These are phyloP conservation scores for Phytopythium ostracodes DNA, from an alignment of 352 stramenopile genomes.

Conservation along the genomic window DNA sequence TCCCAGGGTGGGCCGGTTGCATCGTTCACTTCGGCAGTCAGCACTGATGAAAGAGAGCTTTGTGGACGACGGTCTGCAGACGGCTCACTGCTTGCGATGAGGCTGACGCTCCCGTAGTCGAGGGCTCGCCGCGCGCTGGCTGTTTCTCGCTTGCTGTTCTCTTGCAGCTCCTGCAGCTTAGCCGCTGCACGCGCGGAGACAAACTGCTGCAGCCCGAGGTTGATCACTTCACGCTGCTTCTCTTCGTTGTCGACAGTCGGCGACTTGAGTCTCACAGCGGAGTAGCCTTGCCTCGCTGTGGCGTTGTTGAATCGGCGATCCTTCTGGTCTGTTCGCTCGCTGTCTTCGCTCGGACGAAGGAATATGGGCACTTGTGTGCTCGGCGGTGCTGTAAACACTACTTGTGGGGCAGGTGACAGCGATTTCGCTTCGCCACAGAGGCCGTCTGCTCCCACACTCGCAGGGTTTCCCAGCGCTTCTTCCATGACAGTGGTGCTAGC, in stretches of 20 bases:
- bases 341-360: background rate
- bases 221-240: conserved; percentile 8
- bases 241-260: background rate
- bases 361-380: background rate
- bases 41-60: background rate
- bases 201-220: conserved; percentile 31
- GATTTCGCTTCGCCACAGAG: background rate
- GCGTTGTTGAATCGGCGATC: background rate
- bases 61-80: background rate
- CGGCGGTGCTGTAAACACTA: background rate
- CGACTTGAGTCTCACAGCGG: background rate
- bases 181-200: conserved; percentile 28
- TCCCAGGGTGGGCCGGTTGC: too few relatives aligned
- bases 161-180: conserved; percentile 35
- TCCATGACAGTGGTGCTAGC: background rate
- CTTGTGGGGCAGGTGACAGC: background rate
- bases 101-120: background rate
- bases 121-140: conserved; percentile 8
- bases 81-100: background rate
- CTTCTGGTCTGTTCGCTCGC: too few relatives aligned
- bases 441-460: background rate
- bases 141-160: background rate
- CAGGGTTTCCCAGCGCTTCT: background rate
- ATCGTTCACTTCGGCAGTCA: background rate
- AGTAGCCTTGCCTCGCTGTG: background rate